phyloP scores from a whole-genome alignment of 2,329 filamentous ascomycete species.

The Penicillium sp. region DNA sequence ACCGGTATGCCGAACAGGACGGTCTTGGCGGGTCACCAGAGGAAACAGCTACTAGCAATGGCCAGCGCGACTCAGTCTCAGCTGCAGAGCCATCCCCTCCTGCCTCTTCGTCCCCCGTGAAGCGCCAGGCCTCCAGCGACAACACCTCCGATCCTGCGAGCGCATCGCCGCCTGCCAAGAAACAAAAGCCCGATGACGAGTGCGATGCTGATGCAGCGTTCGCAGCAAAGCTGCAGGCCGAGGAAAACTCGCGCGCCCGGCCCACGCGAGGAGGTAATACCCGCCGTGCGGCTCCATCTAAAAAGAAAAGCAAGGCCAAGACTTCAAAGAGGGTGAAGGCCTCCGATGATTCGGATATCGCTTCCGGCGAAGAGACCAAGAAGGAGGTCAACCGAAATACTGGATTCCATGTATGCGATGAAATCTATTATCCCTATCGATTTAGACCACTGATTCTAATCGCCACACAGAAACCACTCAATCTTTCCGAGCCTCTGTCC shows the following conservation, averaged over 20 bases:
- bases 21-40: constrained; percentile 38
- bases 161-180: constrained; percentile 56
- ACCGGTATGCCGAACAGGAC: constrained; percentile 59
- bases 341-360: constrained; percentile 78
- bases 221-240: constrained; percentile 85
- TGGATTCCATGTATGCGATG: constrained; percentile 73
- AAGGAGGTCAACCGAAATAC: constrained; percentile 75
- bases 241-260: constrained; percentile 78
- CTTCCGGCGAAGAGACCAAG: constrained; percentile 60
- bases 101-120: constrained; percentile 40
- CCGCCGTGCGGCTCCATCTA: constrained; percentile 59
- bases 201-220: constrained; percentile 82
- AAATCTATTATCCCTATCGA: background rate
- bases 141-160: constrained; percentile 41
- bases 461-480: constrained; percentile 46
- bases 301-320: constrained; percentile 63
- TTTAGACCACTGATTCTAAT: background rate
- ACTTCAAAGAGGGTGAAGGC: constrained; percentile 70
- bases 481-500: constrained; percentile 48
- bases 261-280: constrained; percentile 73
- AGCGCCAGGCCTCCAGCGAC: constrained; percentile 46
- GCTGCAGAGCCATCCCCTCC: constrained; percentile 34
- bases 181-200: constrained; percentile 62
- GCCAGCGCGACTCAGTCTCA: constrained; percentile 31
- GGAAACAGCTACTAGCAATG: constrained; percentile 36